Conservation (phyloP, 805 yeast species). For the Zygosaccharomyces bisporus region DNA sequence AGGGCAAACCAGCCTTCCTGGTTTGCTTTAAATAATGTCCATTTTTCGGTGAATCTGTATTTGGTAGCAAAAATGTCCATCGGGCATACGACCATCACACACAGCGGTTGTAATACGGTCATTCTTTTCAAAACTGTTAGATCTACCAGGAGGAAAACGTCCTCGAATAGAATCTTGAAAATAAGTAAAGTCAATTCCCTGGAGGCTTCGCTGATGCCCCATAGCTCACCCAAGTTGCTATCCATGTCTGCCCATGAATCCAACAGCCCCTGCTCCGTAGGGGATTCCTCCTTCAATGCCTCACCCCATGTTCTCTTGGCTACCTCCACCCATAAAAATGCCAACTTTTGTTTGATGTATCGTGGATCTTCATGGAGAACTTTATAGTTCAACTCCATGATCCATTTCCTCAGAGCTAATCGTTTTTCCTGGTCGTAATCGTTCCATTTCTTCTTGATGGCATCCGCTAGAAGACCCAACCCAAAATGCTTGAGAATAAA, state of each 20-base stretch:
- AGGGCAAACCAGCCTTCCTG: conserved; percentile 81
- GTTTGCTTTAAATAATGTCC: conserved; percentile 56
- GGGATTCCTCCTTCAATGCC: conserved; percentile 42
- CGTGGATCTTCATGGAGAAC: conserved; percentile 72
- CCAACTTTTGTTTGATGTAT: conserved; percentile 83
- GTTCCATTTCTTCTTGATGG: conserved; percentile 54
- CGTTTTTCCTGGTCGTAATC: conserved; percentile 57
- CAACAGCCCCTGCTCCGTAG: conserved; percentile 41
- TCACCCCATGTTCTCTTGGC: conserved; percentile 92
- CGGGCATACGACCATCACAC: conserved; percentile 80
- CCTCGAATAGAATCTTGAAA: conserved; percentile 86
- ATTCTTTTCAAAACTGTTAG: conserved; percentile 81
- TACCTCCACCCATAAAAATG: conserved; percentile 84
- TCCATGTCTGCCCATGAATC: conserved; percentile 92
- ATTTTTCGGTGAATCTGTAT: conserved; percentile 51
- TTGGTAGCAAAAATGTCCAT: conserved; percentile 57
- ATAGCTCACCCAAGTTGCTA: conserved; percentile 61
- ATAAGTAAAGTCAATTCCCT: conserved; percentile 77
- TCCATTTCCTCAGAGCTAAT: conserved; percentile 75
- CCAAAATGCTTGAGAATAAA: conserved; percentile 88
- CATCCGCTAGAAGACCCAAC: conserved; percentile 67
- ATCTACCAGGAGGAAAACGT: conserved; percentile 86
- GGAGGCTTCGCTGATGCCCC: conserved; percentile 61
- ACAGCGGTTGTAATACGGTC: conserved; percentile 70
- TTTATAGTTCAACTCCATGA: conserved; percentile 67